A percentile compares a stretch with the other conserved stretches of the same genome.
Conservation (phyloP, 176 grass and related monocot genomes). For the Puya raimondii region DNA sequence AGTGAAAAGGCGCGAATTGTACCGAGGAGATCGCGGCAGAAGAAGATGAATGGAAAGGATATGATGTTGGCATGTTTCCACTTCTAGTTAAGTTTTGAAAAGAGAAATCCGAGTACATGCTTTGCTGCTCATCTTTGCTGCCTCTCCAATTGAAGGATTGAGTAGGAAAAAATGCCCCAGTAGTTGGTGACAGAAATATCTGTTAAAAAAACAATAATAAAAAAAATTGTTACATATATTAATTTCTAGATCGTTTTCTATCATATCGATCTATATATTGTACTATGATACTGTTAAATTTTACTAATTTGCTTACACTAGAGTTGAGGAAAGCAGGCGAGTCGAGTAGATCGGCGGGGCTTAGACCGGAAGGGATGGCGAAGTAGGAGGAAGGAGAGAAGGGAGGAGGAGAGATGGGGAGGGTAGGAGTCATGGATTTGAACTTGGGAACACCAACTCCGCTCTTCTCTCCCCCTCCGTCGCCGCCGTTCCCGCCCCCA, state of each 20-base stretch:
- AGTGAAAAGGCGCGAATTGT: not conserved
- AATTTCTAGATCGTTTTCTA: not conserved
- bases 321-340: conserved; percentile 22
- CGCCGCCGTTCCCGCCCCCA: not conserved
- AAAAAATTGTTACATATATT: not conserved
- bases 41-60: conserved; percentile 18
- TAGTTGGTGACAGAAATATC: conserved; percentile 30
- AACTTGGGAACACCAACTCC: conserved; percentile 20
- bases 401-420: conserved; percentile 22
- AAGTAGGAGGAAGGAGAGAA: conserved; percentile 38
- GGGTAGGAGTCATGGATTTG: conserved; percentile 23
- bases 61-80: conserved; percentile 1
- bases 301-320: conserved; percentile 9
- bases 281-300: not conserved
- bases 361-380: conserved; percentile 16
- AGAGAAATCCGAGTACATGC: conserved; percentile 16
- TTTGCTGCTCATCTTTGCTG: conserved; percentile 16
- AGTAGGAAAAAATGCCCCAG: conserved; percentile 6
- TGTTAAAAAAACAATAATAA: conserved; percentile 3
- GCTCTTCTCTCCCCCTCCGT: conserved; percentile 1
- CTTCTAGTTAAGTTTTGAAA: conserved; percentile 15
- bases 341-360: conserved; percentile 23
- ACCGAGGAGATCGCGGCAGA: conserved; percentile 8
- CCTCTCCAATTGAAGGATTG: conserved; percentile 29
- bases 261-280: not conserved